Conservation (phyloP, 2,329 filamentous ascomycete genomes). For the Neofusicoccum sp. region DNA sequence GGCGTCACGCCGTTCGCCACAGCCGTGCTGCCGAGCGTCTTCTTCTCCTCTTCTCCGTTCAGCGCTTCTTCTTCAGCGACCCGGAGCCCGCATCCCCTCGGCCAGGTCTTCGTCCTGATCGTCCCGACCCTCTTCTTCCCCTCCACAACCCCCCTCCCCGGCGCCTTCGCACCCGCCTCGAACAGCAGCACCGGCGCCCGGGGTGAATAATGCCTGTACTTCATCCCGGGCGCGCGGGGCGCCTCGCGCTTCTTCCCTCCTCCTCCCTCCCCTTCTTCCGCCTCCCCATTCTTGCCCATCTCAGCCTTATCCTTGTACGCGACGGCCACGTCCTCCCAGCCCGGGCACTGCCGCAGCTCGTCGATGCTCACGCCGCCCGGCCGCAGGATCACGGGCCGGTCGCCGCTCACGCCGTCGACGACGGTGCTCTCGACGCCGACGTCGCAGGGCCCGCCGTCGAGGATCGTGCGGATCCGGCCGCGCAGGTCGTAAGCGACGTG, state of each 20-base stretch:
- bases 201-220: conserved; percentile 97
- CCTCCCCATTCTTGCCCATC: conserved; percentile 68
- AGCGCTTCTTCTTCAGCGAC: not conserved
- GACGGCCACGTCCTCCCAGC: conserved; percentile 76
- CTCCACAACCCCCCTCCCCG: conserved; percentile 29
- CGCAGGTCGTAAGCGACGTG: conserved; percentile 85
- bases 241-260: conserved; percentile 39
- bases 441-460: conserved; percentile 82
- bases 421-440: conserved; percentile 97
- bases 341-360: conserved; percentile 67
- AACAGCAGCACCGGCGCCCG: conserved; percentile 83
- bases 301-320: conserved; percentile 77
- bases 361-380: conserved; percentile 87
- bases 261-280: conserved; percentile 56
- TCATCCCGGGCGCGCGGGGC: conserved; percentile 93
- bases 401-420: conserved; percentile 80
- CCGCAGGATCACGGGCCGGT: conserved; percentile 76
- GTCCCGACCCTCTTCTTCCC: conserved; percentile 36
- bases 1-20: not conserved
- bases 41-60: not conserved
- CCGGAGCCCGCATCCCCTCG: conserved; percentile 22
- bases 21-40: not conserved
- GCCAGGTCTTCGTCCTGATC: conserved; percentile 35
- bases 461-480: conserved; percentile 78
- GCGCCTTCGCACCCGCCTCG: conserved; percentile 53